phyloP scores from a whole-genome alignment of 1,284 basidiomycete species.

The Trichosporon sp. region DNA sequence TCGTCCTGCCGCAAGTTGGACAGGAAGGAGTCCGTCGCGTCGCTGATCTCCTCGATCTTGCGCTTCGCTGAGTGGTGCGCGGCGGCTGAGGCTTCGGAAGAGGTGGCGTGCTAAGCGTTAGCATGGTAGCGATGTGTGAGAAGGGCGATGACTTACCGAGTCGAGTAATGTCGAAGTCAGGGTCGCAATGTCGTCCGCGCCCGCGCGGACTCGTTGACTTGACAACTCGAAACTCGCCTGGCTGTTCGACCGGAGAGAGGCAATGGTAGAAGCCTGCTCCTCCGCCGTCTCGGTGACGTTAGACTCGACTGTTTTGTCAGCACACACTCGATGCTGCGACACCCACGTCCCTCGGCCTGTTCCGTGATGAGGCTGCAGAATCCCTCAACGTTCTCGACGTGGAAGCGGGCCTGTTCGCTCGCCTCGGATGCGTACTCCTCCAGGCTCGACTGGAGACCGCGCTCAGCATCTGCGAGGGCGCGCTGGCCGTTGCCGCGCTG shows the following conservation, averaged over 20 bases:
- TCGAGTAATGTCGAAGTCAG: slow-evolving; percentile 36
- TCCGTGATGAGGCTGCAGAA: slow-evolving; percentile 36
- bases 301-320: slow-evolving; percentile 19
- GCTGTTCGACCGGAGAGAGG: slow-evolving; percentile 20
- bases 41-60: slow-evolving; percentile 39
- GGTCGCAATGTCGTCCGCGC: slow-evolving; percentile 28
- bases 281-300: neutral
- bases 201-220: neutral
- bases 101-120: slow-evolving; percentile 36
- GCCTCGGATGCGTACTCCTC: slow-evolving; percentile 39
- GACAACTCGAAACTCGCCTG: slow-evolving; percentile 16
- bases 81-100: slow-evolving; percentile 32
- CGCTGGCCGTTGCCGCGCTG: slow-evolving; percentile 23
- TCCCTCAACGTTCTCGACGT: slow-evolving; percentile 36
- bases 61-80: slow-evolving; percentile 33
- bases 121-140: neutral
- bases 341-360: slow-evolving; percentile 38
- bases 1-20: slow-evolving; percentile 54
- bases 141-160: slow-evolving; percentile 36
- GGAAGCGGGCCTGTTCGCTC: slow-evolving; percentile 33
- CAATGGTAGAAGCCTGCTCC: slow-evolving; percentile 19
- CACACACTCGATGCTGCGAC: too few species aligned
- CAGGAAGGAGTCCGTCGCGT: slow-evolving; percentile 45
- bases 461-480: slow-evolving; percentile 39
- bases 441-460: slow-evolving; percentile 35